phyloP scores from a whole-genome alignment of 2,329 filamentous ascomycete species.

The Xylariaceae sp. region DNA sequence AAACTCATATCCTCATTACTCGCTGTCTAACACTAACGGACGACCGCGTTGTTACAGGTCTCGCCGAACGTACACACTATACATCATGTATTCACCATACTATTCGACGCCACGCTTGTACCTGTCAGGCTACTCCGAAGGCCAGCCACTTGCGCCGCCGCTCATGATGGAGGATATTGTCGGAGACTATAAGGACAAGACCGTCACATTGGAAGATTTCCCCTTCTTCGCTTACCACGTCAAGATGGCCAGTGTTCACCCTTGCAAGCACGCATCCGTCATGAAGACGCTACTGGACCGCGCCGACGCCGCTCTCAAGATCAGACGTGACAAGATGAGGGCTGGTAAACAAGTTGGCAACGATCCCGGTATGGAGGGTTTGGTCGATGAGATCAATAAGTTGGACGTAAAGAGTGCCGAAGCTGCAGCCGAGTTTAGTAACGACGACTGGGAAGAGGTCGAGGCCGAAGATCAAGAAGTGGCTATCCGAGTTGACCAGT shows the following conservation, averaged over 20 bases:
- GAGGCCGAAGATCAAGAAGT: conserved; percentile 69
- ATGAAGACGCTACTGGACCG: conserved; percentile 98
- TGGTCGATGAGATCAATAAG: conserved; percentile 77
- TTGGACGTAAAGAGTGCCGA: conserved; percentile 56
- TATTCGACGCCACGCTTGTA: conserved; percentile 95
- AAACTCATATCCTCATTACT: neutral
- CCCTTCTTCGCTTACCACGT: conserved; percentile 87
- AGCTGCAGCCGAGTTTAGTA: conserved; percentile 49
- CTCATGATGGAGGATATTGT: conserved; percentile 97
- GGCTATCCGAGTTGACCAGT: conserved; percentile 84
- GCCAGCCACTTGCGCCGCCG: conserved; percentile 76
- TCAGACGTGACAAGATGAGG: conserved; percentile 78
- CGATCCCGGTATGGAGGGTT: conserved; percentile 70
- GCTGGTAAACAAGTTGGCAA: conserved; percentile 49
- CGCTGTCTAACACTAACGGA: conserved; percentile 16
- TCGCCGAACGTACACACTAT: conserved; percentile 91
- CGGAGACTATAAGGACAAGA: conserved; percentile 97
- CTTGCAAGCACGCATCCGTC: conserved; percentile 94
- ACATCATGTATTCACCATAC: conserved; percentile 97
- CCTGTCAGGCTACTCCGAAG: conserved; percentile 83
- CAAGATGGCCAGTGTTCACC: conserved; percentile 96
- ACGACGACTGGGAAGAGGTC: conserved; percentile 66
- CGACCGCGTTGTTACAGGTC: conserved; percentile 51
- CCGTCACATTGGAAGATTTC: conserved; percentile 96
- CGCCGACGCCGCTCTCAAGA: conserved; percentile 87